Conservation (phyloP, 331 rosid species). For the Telfairia occidentalis region DNA sequence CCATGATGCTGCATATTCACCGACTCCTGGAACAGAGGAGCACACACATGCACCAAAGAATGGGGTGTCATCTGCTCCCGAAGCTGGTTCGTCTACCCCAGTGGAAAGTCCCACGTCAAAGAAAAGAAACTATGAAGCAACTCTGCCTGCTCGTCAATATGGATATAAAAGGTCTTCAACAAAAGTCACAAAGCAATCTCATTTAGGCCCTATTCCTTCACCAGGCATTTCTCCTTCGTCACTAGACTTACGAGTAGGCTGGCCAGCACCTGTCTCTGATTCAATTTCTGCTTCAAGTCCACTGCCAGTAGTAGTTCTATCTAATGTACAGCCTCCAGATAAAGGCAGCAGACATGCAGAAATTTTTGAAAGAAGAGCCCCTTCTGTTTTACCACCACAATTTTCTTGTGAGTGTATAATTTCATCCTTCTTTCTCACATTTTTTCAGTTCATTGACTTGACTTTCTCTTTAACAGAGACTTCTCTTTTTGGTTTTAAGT, state of each 20-base stretch:
- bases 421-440: not conserved
- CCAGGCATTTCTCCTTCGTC: not conserved
- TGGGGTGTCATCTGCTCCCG: not conserved
- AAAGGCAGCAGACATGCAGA: not conserved
- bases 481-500: not conserved
- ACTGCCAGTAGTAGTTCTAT: conserved; percentile 1
- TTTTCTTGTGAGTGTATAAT: conserved; percentile 10
- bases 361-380: not conserved
- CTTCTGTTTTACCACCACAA: not conserved
- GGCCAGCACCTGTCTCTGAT: not conserved
- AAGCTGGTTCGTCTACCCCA: not conserved
- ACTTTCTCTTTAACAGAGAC: not conserved
- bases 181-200: not conserved
- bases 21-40: conserved; percentile 2
- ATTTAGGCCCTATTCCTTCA: conserved; percentile 4
- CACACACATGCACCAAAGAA: not conserved
- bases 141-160: not conserved
- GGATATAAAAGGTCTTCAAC: not conserved
- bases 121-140: not conserved
- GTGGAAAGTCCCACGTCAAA: conserved; percentile 3
- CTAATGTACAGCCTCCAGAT: conserved; percentile 1
- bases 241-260: not conserved
- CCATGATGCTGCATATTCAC: not conserved
- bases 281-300: conserved; percentile 6
- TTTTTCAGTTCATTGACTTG: not conserved